These are phyloP conservation scores for Triticum urartu DNA, from an alignment of 176 grass and related monocot genomes.

Conservation along the genomic window DNA sequence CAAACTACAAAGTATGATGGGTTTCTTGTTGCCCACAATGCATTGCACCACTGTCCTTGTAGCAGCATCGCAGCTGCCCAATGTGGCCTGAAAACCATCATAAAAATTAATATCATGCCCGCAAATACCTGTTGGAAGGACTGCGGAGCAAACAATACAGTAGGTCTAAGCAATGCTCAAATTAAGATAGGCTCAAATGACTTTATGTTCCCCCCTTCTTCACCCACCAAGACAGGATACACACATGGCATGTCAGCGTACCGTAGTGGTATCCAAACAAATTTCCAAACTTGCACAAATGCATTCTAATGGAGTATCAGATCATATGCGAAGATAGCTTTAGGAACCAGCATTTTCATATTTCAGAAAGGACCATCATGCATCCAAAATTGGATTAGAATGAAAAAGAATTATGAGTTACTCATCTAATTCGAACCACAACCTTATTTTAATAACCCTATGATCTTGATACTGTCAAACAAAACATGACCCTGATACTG, in stretches of 20 bases:
- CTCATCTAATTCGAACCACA: not conserved
- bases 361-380: not conserved
- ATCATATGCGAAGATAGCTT: not conserved
- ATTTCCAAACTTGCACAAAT: not conserved
- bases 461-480: not conserved
- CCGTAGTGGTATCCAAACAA: not conserved
- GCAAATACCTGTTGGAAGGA: not conserved
- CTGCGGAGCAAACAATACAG: not conserved
- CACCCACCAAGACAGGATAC: not conserved
- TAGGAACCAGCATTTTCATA: not conserved
- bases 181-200: not conserved
- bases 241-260: not conserved
- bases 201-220: not conserved
- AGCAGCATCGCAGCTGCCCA: slow-evolving; percentile 32
- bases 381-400: not conserved
- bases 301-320: not conserved
- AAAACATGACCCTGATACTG: not conserved
- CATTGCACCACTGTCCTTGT: slow-evolving; percentile 67
- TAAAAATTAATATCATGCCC: not conserved
- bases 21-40: slow-evolving; percentile 74
- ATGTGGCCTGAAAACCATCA: slow-evolving; percentile 35
- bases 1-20: slow-evolving; percentile 74
- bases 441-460: not conserved
- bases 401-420: not conserved
- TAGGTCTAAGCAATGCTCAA: not conserved